Evolutionary conservation across 345 rosid genomes (phyloP).

Genomic region (Orychophragmus violaceus): DNA sequence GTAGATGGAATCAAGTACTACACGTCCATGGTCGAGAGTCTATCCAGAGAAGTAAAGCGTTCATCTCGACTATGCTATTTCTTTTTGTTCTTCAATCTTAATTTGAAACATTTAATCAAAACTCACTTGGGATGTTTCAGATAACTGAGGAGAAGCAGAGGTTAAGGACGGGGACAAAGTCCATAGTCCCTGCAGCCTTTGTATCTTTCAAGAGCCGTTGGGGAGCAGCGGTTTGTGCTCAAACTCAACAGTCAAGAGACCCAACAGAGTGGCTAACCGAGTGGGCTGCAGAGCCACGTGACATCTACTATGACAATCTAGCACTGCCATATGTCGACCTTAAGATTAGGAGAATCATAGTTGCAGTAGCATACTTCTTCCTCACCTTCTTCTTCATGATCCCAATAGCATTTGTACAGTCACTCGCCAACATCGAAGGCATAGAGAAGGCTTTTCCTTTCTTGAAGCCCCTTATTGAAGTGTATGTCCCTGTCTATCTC

Average conservation of each 20-base stretch:
- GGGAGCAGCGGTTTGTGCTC: conserved; percentile 96
- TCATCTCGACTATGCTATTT: background rate
- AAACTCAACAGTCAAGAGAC: conserved; percentile 83
- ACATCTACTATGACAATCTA: conserved; percentile 75
- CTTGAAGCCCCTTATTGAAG: conserved; percentile 69
- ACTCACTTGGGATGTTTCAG: conserved; percentile 35
- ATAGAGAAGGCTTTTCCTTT: conserved; percentile 88
- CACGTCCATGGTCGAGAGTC: conserved; percentile 50
- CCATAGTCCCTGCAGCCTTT: conserved; percentile 75
- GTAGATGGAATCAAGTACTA: conserved; percentile 76
- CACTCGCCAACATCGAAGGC: conserved; percentile 88
- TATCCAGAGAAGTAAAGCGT: conserved; percentile 47
- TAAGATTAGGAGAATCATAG: conserved; percentile 59
- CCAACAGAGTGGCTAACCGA: conserved; percentile 89
- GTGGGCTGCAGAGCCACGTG: conserved; percentile 96
- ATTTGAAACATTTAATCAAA: background rate
- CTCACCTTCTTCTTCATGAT: conserved; percentile 97
- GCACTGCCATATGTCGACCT: conserved; percentile 86
- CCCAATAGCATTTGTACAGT: conserved; percentile 86
- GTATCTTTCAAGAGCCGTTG: conserved; percentile 87
- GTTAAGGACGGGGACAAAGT: conserved; percentile 42
- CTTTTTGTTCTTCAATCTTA: background rate
- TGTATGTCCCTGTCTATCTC: conserved; percentile 33
- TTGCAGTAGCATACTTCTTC: conserved; percentile 69
- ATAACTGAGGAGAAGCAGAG: conserved; percentile 58